Evolutionary conservation across 192 early-diverging fungal genomes (phyloP).

Genomic region (Coemansia sp.): DNA sequence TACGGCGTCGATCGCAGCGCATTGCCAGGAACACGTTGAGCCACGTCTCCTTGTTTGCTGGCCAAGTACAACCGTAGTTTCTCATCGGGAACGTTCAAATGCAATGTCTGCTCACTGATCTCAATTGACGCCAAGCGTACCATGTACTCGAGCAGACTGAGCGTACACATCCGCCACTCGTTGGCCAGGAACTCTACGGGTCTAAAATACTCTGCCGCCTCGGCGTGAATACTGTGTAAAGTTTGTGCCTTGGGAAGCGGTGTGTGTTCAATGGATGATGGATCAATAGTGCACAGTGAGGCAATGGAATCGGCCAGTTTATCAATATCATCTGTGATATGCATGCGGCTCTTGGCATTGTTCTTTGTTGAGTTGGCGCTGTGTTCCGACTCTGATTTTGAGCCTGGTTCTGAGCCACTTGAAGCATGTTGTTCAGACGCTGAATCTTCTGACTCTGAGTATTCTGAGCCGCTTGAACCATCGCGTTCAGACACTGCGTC

Average conservation of each 20-base stretch:
- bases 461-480: not conserved
- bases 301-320: conserved; percentile 4
- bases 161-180: conserved; percentile 40
- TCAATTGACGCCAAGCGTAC: conserved; percentile 62
- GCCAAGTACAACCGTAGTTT: conserved; percentile 62
- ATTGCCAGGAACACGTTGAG: not conserved
- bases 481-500: not conserved
- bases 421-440: not conserved
- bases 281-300: conserved; percentile 4
- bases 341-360: not conserved
- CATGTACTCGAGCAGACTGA: conserved; percentile 66
- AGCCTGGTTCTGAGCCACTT: not conserved
- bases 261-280: not conserved
- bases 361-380: no score
- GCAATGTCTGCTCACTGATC: conserved; percentile 61
- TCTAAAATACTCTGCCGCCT: conserved; percentile 8
- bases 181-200: conserved; percentile 32
- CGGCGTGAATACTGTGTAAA: not conserved
- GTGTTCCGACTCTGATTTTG: not conserved
- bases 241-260: no score
- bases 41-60: not conserved
- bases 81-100: conserved; percentile 68
- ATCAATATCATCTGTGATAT: not conserved
- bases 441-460: not conserved
- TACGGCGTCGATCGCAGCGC: not conserved